Evolutionary conservation across 140 eudicot genomes (phyloP).

Genomic region (Ambrosia hybrid): DNA sequence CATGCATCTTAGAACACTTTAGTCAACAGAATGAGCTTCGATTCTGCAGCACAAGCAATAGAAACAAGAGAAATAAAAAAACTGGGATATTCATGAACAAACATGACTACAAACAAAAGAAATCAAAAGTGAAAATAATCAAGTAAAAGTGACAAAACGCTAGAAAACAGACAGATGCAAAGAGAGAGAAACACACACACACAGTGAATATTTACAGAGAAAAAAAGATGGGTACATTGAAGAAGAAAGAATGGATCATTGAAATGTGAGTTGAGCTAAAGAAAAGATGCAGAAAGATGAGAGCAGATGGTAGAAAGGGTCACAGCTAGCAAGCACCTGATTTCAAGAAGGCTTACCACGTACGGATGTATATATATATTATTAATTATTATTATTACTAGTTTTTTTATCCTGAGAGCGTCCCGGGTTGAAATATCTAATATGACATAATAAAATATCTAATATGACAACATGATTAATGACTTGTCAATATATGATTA

Average conservation of each 20-base stretch:
- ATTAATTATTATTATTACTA: background rate
- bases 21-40: background rate
- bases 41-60: slow-evolving; percentile 12
- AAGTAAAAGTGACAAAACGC: slow-evolving; percentile 13
- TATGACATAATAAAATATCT: no score
- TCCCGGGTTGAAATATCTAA: no score
- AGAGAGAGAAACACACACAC: slow-evolving; percentile 19
- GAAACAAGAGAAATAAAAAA: slow-evolving; percentile 1
- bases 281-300: slow-evolving; percentile 31
- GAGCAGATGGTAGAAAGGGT: slow-evolving; percentile 37
- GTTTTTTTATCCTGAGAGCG: no score
- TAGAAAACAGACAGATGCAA: background rate
- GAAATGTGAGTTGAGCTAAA: background rate
- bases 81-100: slow-evolving; percentile 9
- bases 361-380: slow-evolving; percentile 33
- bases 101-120: slow-evolving; percentile 34
- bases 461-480: no score
- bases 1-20: slow-evolving; percentile 24
- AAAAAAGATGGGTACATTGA: no score
- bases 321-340: slow-evolving; percentile 24
- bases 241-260: no score
- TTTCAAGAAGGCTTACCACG: slow-evolving; percentile 32
- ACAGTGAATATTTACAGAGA: no score
- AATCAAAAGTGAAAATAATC: background rate
- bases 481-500: no score